A percentile compares a stretch with the other conserved stretches of the same genome.
These are phyloP conservation scores for Rhodotorula graminis DNA, from an alignment of 768 basidiomycete genomes.

Conservation along the genomic window DNA sequence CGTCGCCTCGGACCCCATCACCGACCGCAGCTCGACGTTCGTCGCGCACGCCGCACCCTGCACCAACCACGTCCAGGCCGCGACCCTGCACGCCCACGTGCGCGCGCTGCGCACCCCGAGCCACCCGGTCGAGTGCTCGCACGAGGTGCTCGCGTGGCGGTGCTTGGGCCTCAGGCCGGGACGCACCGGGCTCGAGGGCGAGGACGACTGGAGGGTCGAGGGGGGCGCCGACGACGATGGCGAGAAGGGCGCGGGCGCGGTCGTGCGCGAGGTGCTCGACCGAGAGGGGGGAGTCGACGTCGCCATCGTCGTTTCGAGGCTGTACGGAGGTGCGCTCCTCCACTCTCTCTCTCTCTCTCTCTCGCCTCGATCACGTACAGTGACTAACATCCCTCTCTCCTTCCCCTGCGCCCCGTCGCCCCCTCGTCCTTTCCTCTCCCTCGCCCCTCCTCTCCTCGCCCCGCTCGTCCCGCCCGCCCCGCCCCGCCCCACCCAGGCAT, in stretches of 20 bases:
- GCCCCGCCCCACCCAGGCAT: conserved; percentile 49
- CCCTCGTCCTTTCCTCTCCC: too few species aligned
- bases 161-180: conserved; percentile 67
- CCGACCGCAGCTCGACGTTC: conserved; percentile 70
- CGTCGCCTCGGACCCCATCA: conserved; percentile 62
- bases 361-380: too few species aligned
- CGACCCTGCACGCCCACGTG: conserved; percentile 11
- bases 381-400: too few species aligned
- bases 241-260: conserved; percentile 65
- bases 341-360: too few species aligned
- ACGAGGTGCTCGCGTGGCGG: conserved; percentile 74
- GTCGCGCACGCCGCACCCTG: conserved; percentile 61
- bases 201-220: conserved; percentile 68
- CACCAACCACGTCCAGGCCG: conserved; percentile 47
- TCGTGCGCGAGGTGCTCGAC: conserved; percentile 64
- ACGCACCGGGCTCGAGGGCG: conserved; percentile 61
- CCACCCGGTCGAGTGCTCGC: conserved; percentile 47
- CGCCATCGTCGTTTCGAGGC: conserved; percentile 71
- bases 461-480: not conserved
- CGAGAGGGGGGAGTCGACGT: conserved; percentile 68
- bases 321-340: conserved; percentile 51
- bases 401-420: too few species aligned
- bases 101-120: not conserved
- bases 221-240: conserved; percentile 69
- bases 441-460: not conserved